Base-by-base conservation (phyloP, 257 asterid genomes). In the Fraxinus quadrangulata region DNA sequence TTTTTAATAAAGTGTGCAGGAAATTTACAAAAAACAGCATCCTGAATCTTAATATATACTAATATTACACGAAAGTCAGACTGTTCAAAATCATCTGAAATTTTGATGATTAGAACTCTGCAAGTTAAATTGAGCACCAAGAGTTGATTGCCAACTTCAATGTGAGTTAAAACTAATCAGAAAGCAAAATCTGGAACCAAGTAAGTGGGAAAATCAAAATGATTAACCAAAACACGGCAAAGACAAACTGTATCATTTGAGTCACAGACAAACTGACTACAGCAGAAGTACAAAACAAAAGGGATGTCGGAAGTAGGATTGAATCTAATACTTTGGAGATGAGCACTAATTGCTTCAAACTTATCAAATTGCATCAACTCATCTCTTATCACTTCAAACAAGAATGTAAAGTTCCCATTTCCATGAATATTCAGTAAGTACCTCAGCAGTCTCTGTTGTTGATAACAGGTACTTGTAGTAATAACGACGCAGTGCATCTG, bases 401-500 rank as follows among this genome's bases (percentile, higher is more conserved):
- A 67, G 67, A 34, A 28, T 45, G 77, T 61, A 24, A 70, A 59
- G 67, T 73, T 75, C 67, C 59, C 28, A 39, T 36, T 51, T 80
- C 36, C 83, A 81, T 73, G 70, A 31, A 76, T 51, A 72, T 69
- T 78, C 70, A 77, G 72, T 78, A 82, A 39, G 61, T 87, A 96
- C 99, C 99, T 88, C 95, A 70, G 99, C 97, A 74, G 94, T 96
- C 83, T 88, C 98, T 68, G 92, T 84, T 74, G 95, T 84, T 45
- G 99, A 88, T 79, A 96, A 96, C 79, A 96, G 90, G 84, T 88
- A 89, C 81, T 92, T 94, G 84, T 92, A 93, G 85, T 96, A 96
- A 81, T 96, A 93, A 86, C 90, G 99, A 77, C 99, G 94, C 84
- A 96, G 79, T 9, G 99, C 99, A 90, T 93, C 98, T 36, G 94